phyloP scores from a whole-genome alignment of 805 yeast genomes.

The Lipomyces spencermartinsiae region DNA sequence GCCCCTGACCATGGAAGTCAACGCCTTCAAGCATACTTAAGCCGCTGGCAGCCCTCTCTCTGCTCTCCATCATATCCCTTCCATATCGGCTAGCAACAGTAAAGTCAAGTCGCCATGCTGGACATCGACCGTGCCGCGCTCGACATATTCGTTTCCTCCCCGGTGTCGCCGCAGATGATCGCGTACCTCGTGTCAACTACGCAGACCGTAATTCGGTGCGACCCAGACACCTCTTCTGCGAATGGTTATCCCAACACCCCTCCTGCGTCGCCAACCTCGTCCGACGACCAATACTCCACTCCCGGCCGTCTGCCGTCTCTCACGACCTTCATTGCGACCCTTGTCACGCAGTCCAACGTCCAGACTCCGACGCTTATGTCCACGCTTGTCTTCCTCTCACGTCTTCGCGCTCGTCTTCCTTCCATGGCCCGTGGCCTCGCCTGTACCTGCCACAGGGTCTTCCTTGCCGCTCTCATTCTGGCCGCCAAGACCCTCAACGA shows the following conservation, averaged over 20 bases:
- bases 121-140: constrained; percentile 45
- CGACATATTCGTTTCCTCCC: constrained; percentile 50
- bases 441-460: constrained; percentile 91
- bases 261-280: constrained; percentile 49
- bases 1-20: not conserved
- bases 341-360: constrained; percentile 84
- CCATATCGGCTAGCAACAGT: not conserved
- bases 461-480: constrained; percentile 83
- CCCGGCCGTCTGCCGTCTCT: constrained; percentile 53
- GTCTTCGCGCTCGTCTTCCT: constrained; percentile 78
- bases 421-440: constrained; percentile 86
- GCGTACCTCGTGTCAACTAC: constrained; percentile 52
- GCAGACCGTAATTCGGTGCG: constrained; percentile 49
- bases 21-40: not conserved
- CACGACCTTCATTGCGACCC: constrained; percentile 67
- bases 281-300: constrained; percentile 3
- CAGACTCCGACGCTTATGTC: constrained; percentile 97
- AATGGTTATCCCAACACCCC: constrained; percentile 48
- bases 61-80: constrained; percentile 6
- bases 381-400: constrained; percentile 79
- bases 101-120: constrained; percentile 17
- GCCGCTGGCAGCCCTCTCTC: not conserved
- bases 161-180: constrained; percentile 51
- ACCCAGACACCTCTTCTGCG: constrained; percentile 39
- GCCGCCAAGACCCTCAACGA: constrained; percentile 95